Base-by-base conservation (phyloP, 2,329 filamentous ascomycete species). In the Canariomyces notabilis region DNA sequence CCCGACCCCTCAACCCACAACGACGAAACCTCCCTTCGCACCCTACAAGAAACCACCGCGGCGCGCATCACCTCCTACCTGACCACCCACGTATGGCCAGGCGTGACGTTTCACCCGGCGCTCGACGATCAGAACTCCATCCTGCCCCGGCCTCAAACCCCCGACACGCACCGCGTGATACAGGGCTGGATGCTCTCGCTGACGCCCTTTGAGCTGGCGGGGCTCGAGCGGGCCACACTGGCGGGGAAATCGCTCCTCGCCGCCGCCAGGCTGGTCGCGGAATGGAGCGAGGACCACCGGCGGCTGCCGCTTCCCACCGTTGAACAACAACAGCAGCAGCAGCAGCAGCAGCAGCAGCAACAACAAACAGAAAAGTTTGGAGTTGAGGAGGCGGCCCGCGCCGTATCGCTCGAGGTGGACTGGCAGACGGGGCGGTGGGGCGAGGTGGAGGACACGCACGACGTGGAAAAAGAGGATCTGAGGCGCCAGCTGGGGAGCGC, bases 391-490 rank as follows among this genome's bases (percentile, higher is more conserved):
- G 91, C 90, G 1, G 49, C 53, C 20, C 36, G 43, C 42, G 84
- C 85, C 12, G 82, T 85, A 5, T 95, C 79, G 58, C 65, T 94
- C 34, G 93, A 98, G 71, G 88, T 95, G 14, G 76, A 80, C 53
- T 96, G 89, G 84, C 93, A 98, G 76, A 94, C 84, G 1, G 72
- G 78, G 21, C 83, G 86, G 67, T 97, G 93, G 91, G 93, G 93
- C 7, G 90, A 95, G 72, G 93, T 98, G 1, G 93, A 98, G 65
- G 90, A 98, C 67, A 95, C 90, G 21, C 93, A 98, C 68, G 93
- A 98, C 72, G 93, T 98, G 1, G 86, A 95, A 59, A 87, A 83
- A 66, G 91, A 95, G 67, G 93, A 98, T 66, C 58, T 97, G 55
- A 79, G 81, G 62, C 77, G 91, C 59, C 93, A 97, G 69, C 70